Evolutionary conservation across 129 eudicot genomes (phyloP), one percentile per base, ranked within the genome.

Genomic region (Cynara cardunculus): DNA sequence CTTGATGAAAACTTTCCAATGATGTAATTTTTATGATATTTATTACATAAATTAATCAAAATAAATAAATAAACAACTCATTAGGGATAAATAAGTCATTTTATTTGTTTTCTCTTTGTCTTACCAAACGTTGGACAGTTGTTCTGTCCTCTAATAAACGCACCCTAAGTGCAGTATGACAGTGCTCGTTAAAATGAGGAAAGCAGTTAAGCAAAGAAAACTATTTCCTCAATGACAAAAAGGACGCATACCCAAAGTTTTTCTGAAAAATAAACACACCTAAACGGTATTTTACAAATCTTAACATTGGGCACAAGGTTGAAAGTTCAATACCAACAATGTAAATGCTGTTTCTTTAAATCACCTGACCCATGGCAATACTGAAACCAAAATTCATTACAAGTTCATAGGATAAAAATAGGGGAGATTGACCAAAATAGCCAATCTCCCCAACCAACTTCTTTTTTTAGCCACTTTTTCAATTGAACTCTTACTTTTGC

Each of bases 201-300:
- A 75, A 75, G 71, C 79, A 75, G 49, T n/a, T 59, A 21, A 75
- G 32, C 27, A 28, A 59, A 75, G 32, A 56, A 75, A 75, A 25
- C 44, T 14, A 76, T 31, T 76, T 25, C 56, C 3, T 25, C 1
- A 35, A 24, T 22, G 27, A 31, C 22, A 62, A 76, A 75, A 31
- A 34, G 16, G 22, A 24, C 9, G 18, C 12, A 62, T 21, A 6
- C 27, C 13, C 64, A 21, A 62, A 62, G 27, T 22, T 62, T 74
- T 49, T 35, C 56, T 28, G 10, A 16, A 74, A 46, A 77, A 77
- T 64, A 13, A 77, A 26, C 44, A 59, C 56, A 76, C 11, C 26
- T 49, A 49, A 49, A 16, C 6, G 62, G 62, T 3, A 49, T 61
- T 61, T 61, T n/a, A 61, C 10, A 7, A 21, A 5, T 19, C 68